A percentile compares a stretch with the other conserved stretches of the same genome.
Evolutionary conservation across 371 early-diverging fungal species (phyloP).

Genomic region (Zancudomyces culisetae): DNA sequence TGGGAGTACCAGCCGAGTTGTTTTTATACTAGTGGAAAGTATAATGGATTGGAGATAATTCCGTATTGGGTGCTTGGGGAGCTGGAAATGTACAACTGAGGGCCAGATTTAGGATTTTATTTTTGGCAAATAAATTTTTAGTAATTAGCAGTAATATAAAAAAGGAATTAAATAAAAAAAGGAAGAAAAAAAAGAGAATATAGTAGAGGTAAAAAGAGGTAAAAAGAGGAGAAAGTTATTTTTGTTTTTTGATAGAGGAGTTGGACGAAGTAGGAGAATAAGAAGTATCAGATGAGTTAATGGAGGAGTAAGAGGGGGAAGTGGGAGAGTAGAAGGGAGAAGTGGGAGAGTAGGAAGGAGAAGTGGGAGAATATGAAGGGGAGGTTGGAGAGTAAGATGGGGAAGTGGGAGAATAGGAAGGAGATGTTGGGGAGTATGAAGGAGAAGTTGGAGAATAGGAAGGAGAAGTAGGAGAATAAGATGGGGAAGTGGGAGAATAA

Average conservation of each 20-base stretch:
- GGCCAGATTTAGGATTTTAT: neutral
- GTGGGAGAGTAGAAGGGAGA: constrained; percentile 34
- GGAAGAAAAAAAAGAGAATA: neutral
- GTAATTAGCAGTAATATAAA: neutral
- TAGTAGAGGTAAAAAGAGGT: neutral
- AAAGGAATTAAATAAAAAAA: neutral
- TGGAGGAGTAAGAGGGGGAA: constrained; percentile 36
- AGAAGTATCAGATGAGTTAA: constrained; percentile 25
- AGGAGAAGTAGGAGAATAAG: constrained; percentile 38
- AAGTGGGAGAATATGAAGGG: constrained; percentile 26
- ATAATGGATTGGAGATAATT: neutral
- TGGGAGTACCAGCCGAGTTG: constrained; percentile 4
- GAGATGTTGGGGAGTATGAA: constrained; percentile 61
- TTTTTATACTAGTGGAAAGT: neutral
- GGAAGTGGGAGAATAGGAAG: constrained; percentile 36
- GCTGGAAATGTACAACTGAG: neutral
- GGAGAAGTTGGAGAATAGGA: constrained; percentile 61
- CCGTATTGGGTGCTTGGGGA: constrained; percentile 2
- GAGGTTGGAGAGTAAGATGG: constrained; percentile 26
- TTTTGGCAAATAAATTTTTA: neutral
- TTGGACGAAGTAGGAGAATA: constrained; percentile 2
- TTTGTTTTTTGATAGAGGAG: constrained; percentile 20
- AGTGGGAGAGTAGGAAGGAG: constrained; percentile 36
- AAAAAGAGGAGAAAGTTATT: neutral
- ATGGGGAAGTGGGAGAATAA: constrained; percentile 37